phyloP scores from a whole-genome alignment of 2,329 filamentous ascomycete genomes.

The Botrytis porri region DNA sequence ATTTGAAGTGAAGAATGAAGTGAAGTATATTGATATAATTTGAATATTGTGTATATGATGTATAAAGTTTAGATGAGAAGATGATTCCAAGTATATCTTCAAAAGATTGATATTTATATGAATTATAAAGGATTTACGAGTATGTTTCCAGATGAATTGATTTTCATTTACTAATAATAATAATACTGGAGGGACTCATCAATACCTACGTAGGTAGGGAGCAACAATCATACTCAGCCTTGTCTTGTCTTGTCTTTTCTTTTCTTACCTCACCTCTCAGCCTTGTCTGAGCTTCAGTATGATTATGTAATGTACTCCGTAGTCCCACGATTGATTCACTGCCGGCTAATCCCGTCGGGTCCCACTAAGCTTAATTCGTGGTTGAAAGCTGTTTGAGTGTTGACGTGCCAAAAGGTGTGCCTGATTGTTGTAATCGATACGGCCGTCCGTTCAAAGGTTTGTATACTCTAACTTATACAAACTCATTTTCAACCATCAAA shows the following conservation, averaged over 20 bases:
- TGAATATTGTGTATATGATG: not conserved
- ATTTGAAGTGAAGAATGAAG: not conserved
- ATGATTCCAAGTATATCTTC: not conserved
- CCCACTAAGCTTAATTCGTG: not conserved
- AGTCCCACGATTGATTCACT: too few species aligned
- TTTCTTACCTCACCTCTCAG: not conserved
- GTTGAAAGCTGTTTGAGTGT: constrained; percentile 15
- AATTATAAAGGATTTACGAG: not conserved
- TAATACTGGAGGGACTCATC: not conserved
- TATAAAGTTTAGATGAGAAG: not conserved
- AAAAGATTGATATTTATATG: constrained; percentile 5
- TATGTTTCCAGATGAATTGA: not conserved
- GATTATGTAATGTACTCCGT: too few species aligned
- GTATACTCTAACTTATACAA: not conserved
- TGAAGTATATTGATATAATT: not conserved
- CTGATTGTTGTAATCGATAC: constrained; percentile 5
- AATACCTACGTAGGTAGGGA: not conserved
- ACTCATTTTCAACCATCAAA: not conserved
- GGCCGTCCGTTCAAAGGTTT: not conserved
- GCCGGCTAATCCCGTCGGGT: not conserved
- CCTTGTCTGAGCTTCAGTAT: not conserved
- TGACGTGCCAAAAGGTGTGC: constrained; percentile 22
- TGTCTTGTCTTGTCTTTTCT: not conserved
- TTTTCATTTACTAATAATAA: too few species aligned
- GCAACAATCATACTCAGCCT: not conserved